Percentiles rank a stretch among this genome's conserved stretches.
These are phyloP conservation scores for Ceriops tagal DNA, from an alignment of 345 rosid genomes.

Conservation along the genomic window DNA sequence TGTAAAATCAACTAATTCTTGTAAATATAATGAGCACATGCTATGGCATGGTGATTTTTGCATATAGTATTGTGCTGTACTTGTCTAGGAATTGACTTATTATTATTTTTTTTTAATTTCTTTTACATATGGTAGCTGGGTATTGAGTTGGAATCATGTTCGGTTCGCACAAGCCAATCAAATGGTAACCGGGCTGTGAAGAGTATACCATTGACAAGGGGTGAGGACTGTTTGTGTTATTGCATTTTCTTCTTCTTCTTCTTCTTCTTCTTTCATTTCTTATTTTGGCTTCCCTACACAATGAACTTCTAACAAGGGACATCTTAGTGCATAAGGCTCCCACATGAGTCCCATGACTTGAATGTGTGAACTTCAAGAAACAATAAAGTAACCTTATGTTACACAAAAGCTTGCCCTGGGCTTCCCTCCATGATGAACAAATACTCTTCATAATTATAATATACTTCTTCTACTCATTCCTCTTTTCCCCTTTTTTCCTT, in stretches of 20 bases:
- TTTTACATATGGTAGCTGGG: constrained; percentile 45
- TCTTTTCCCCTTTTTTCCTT: too few species aligned
- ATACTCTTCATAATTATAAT: too few species aligned
- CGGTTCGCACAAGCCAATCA: constrained; percentile 41
- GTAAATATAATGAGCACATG: too few species aligned
- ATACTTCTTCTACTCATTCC: too few species aligned
- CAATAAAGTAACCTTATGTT: too few species aligned
- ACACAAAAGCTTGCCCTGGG: too few species aligned
- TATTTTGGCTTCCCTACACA: not conserved
- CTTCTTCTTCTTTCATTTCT: not conserved
- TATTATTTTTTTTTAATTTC: constrained; percentile 15
- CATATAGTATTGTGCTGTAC: too few species aligned
- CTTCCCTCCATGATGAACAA: too few species aligned
- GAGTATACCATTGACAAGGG: constrained; percentile 28
- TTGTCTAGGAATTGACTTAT: constrained; percentile 15
- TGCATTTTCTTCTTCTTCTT: not conserved
- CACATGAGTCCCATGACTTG: not conserved
- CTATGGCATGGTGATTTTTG: too few species aligned
- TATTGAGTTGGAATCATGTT: constrained; percentile 56
- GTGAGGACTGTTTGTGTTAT: constrained; percentile 36
- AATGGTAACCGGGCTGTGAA: constrained; percentile 31
- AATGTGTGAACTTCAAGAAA: too few species aligned
- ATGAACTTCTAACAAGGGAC: not conserved
- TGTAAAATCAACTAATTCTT: too few species aligned
- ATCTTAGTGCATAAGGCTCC: not conserved